Base-by-base conservation (phyloP, 2,329 filamentous ascomycete species). In the Colletotrichum sp. region DNA sequence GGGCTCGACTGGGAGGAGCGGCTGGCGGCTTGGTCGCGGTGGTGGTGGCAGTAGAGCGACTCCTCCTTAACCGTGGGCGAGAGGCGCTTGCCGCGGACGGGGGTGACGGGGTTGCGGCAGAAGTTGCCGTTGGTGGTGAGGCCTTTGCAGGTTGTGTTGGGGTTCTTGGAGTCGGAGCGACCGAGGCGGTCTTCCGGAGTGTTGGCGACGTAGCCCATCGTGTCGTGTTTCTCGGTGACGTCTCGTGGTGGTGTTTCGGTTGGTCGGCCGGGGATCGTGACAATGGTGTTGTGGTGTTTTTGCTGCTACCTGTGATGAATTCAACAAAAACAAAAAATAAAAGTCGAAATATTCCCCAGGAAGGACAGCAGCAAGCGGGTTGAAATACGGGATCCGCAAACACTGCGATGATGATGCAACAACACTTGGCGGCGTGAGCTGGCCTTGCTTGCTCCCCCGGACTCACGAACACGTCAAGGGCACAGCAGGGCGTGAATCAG, bases 21-120 rank as follows among this genome's bases (percentile, higher is more conserved):
- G 77, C 81, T 80, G 70, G 94, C 95, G 70, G 95, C 95, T 83
- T 99, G 97, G 71, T 97, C 95, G 81, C 94, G 96, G 86, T 99
- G 97, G 82, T 98, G 95, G 93, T 94, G 98, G 87, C 96, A 98
- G 84, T 95, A 98, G 64, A 93, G 89, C n/a, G 84, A 87, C 74
- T 91, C 89, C 62, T 90, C 88, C 27, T 78, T 76, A 75, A 82
- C 79, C 74, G 75, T 78, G 73, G 77, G 74, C 78, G 80, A 81
- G 66, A 72, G 78, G 74, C 63, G 68, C 51, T 69, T 75, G 57
- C 74, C 69, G 27, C 33, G 47, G 34, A 47, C 66, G 81, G 82
- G 85, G 12, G 90, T 86, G 43, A 98, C 86, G 8, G 92, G 87
- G 66, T 95, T 90, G 76, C 96, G 91, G 85, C 97, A 99, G 13